These are phyloP conservation scores for Trametes cingulata DNA, from an alignment of 768 basidiomycete species.

Conservation along the genomic window DNA sequence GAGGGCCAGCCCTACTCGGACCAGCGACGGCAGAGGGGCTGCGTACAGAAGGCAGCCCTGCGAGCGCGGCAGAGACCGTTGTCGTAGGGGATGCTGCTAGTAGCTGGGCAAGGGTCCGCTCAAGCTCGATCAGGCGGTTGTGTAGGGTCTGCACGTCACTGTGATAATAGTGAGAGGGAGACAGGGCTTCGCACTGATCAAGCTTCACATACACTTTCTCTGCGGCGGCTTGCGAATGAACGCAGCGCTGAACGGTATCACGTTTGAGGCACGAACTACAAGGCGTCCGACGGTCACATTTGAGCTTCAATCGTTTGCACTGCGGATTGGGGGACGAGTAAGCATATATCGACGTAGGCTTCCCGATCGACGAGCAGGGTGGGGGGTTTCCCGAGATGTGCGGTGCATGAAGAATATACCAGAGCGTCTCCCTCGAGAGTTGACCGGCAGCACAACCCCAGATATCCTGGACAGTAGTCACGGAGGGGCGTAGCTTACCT, in stretches of 20 bases:
- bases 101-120: conserved; percentile 56
- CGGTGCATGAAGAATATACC: not conserved
- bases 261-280: conserved; percentile 81
- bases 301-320: conserved; percentile 88
- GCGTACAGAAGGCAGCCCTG: conserved; percentile 22
- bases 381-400: not conserved
- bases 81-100: conserved; percentile 29
- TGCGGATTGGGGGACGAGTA: conserved; percentile 34
- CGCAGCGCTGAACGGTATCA: conserved; percentile 69
- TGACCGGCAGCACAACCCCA: too few species aligned
- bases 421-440: not conserved
- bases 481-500: conserved; percentile 45
- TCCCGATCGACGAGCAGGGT: not conserved
- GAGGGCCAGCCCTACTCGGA: conserved; percentile 10
- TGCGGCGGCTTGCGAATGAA: conserved; percentile 79
- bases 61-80: conserved; percentile 23
- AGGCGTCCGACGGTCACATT: conserved; percentile 78
- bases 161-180: not conserved
- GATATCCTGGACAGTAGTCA: too few species aligned
- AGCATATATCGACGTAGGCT: not conserved
- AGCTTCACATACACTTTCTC: conserved; percentile 72
- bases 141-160: conserved; percentile 83
- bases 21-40: conserved; percentile 7
- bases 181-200: not conserved
- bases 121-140: conserved; percentile 74